These are phyloP conservation scores for Fusarium annulatum DNA, from an alignment of 2,329 filamentous ascomycete genomes.

Conservation along the genomic window DNA sequence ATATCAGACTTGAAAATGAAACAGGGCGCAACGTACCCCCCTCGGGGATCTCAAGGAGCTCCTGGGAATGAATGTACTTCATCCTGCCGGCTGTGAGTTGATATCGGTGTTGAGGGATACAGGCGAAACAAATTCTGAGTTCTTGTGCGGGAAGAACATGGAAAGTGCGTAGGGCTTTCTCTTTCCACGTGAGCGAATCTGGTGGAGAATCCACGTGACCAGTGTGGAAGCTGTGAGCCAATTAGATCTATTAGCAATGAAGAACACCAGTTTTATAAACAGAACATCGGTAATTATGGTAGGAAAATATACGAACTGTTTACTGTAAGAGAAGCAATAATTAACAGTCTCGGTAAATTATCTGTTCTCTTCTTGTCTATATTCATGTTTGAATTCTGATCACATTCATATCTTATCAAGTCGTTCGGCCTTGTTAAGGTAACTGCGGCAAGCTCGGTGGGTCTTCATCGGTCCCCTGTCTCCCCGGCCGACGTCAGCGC, in stretches of 20 bases:
- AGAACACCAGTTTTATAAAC: neutral
- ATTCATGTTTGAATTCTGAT: neutral
- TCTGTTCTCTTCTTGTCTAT: neutral
- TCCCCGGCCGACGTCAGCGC: constrained; percentile 49
- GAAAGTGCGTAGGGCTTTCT: constrained; percentile 50
- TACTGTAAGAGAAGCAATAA: neutral
- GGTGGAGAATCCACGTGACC: constrained; percentile 39
- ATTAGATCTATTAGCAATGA: constrained; percentile 1
- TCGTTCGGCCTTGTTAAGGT: neutral
- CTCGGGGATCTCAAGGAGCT: constrained; percentile 94
- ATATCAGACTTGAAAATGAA: constrained; percentile 18
- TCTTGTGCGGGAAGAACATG: constrained; percentile 54
- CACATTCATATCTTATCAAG: neutral
- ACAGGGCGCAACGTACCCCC: constrained; percentile 77
- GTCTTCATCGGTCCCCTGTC: constrained; percentile 39
- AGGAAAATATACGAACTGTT: neutral
- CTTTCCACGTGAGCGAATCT: constrained; percentile 50
- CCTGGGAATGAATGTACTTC: constrained; percentile 99
- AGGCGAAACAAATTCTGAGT: neutral
- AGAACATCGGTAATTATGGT: neutral
- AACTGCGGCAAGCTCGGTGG: constrained; percentile 39
- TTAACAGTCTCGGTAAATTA: neutral
- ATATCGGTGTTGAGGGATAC: constrained; percentile 56
- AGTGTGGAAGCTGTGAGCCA: neutral
- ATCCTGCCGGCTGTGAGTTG: constrained; percentile 78